These are phyloP conservation scores for Jasminum sambac DNA, from an alignment of 257 asterid genomes.

Conservation along the genomic window DNA sequence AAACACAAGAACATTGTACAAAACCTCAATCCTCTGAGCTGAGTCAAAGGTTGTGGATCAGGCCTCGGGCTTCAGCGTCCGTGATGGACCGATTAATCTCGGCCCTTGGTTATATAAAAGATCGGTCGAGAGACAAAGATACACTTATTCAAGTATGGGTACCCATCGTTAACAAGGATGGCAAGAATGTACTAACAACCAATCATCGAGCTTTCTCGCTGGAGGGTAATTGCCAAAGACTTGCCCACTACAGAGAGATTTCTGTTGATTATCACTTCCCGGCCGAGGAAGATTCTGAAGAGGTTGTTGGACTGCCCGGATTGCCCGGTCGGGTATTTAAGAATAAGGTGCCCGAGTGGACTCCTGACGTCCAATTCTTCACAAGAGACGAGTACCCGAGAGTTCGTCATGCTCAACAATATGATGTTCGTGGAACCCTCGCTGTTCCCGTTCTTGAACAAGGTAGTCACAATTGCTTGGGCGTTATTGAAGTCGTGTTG, in stretches of 20 bases:
- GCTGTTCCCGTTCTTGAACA: slow-evolving; percentile 90
- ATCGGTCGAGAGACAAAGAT: slow-evolving; percentile 49
- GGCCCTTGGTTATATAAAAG: slow-evolving; percentile 60
- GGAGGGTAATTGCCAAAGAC: slow-evolving; percentile 61
- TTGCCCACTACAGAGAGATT: slow-evolving; percentile 67
- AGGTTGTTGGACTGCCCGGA: slow-evolving; percentile 78
- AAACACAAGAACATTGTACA: slow-evolving; percentile 31
- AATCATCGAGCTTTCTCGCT: slow-evolving; percentile 60
- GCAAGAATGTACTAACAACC: slow-evolving; percentile 72
- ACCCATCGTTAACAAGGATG: slow-evolving; percentile 62
- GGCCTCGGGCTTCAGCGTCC: slow-evolving; percentile 56
- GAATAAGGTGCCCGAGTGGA: slow-evolving; percentile 87
- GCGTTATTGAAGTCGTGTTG: slow-evolving; percentile 83
- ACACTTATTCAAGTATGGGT: slow-evolving; percentile 89
- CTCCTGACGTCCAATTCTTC: slow-evolving; percentile 85
- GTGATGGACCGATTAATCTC: slow-evolving; percentile 66
- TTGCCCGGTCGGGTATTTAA: slow-evolving; percentile 87
- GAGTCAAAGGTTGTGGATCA: slow-evolving; percentile 68
- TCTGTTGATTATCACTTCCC: slow-evolving; percentile 70
- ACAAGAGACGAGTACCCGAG: slow-evolving; percentile 75
- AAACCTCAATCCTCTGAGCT: slow-evolving; percentile 36
- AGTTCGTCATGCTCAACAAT: slow-evolving; percentile 68
- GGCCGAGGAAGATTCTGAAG: slow-evolving; percentile 67
- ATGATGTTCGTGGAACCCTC: slow-evolving; percentile 81
- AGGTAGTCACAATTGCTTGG: slow-evolving; percentile 75